phyloP scores from a whole-genome alignment of 352 stramenopile species.

The Phytopythium vexans region DNA sequence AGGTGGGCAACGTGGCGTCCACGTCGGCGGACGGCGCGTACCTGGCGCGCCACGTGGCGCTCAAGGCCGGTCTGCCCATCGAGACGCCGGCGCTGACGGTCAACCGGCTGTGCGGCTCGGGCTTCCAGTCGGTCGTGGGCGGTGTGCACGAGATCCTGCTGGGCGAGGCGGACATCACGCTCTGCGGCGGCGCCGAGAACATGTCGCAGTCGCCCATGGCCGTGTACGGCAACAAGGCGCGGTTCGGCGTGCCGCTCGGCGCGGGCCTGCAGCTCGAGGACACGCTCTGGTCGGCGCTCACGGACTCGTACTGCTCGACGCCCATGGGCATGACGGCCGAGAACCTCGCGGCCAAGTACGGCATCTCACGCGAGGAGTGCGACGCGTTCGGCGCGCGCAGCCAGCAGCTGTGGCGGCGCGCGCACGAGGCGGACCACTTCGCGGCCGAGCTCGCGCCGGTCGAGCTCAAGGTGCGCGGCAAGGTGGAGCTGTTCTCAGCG shows the following conservation, averaged over 20 bases:
- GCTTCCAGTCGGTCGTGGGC: conserved; percentile 96
- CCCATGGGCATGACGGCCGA: conserved; percentile 99
- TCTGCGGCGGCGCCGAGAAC: conserved; percentile 93
- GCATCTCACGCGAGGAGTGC: conserved; percentile 92
- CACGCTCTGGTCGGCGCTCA: conserved; percentile 96
- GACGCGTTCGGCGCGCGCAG: conserved; percentile 94
- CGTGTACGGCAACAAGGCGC: conserved; percentile 89
- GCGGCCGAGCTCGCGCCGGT: conserved; percentile 92
- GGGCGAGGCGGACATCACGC: conserved; percentile 85
- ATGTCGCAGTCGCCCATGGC: conserved; percentile 95
- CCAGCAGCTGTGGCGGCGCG: conserved; percentile 91
- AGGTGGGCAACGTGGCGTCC: conserved; percentile 97
- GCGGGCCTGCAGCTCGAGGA: conserved; percentile 93
- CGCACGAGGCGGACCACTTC: conserved; percentile 91
- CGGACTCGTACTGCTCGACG: conserved; percentile 92
- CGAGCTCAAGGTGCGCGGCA: conserved; percentile 89
- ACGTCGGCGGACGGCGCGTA: conserved; percentile 93
- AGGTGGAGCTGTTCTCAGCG: conserved; percentile 79
- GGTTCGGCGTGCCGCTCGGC: conserved; percentile 93
- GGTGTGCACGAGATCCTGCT: conserved; percentile 90
- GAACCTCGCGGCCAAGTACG: conserved; percentile 96
- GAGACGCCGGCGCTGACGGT: conserved; percentile 94
- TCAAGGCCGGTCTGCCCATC: conserved; percentile 89
- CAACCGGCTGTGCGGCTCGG: conserved; percentile 96
- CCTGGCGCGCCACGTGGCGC: conserved; percentile 92